Conservation (phyloP, 2,329 filamentous ascomycete genomes). For the Colletotrichum horii region DNA sequence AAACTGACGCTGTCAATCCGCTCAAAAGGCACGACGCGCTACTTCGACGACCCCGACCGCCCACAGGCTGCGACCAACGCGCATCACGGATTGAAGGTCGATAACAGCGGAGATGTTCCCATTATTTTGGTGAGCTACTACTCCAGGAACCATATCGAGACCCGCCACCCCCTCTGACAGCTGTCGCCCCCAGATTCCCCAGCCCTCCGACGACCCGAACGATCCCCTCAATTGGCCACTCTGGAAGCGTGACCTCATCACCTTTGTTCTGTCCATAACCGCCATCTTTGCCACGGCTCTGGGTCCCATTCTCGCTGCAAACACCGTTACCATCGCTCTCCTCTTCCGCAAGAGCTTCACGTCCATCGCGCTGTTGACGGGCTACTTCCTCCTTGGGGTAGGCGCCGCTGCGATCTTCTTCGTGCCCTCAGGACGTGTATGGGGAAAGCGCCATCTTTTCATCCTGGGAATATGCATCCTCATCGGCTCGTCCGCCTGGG, state of each 20-base stretch:
- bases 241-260: slow-evolving; percentile 83
- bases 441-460: slow-evolving; percentile 92
- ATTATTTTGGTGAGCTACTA: slow-evolving; percentile 72
- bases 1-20: neutral
- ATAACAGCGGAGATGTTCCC: slow-evolving; percentile 67
- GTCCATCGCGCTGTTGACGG: slow-evolving; percentile 81
- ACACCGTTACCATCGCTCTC: slow-evolving; percentile 78
- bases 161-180: neutral
- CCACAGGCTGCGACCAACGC: slow-evolving; percentile 46
- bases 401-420: slow-evolving; percentile 83
- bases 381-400: slow-evolving; percentile 85
- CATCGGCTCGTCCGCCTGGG: slow-evolving; percentile 79
- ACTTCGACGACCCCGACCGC: slow-evolving; percentile 64
- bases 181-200: slow-evolving; percentile 58
- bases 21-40: slow-evolving; percentile 63
- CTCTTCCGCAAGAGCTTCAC: slow-evolving; percentile 72
- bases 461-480: slow-evolving; percentile 77
- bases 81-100: slow-evolving; percentile 69
- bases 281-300: slow-evolving; percentile 85
- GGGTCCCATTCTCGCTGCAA: slow-evolving; percentile 85
- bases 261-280: slow-evolving; percentile 77
- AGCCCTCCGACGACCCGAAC: slow-evolving; percentile 89
- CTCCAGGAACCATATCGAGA: neutral
- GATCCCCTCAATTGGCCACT: slow-evolving; percentile 88
- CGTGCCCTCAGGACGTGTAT: slow-evolving; percentile 86